phyloP scores from a whole-genome alignment of 306 rosid genomes.

The Betula pendula region DNA sequence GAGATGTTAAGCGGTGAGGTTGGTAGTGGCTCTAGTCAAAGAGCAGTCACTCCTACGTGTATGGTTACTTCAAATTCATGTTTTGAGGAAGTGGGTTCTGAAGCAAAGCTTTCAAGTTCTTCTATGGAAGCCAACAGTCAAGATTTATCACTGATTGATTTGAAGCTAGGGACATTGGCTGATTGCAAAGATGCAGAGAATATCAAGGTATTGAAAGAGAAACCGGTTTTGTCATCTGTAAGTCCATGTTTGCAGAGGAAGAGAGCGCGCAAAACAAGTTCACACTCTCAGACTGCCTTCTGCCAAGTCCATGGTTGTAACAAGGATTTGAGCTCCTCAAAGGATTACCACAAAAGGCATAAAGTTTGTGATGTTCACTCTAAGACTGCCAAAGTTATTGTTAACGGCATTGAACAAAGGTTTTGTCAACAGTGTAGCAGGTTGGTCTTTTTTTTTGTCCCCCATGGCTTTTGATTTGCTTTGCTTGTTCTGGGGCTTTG shows the following conservation, averaged over 20 bases:
- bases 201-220: conserved; percentile 31
- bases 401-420: conserved; percentile 79
- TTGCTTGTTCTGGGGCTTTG: not conserved
- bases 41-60: conserved; percentile 49
- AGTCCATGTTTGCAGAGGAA: conserved; percentile 31
- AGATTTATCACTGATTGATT: conserved; percentile 54
- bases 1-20: conserved; percentile 47
- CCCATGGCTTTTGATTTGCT: not conserved
- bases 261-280: conserved; percentile 49
- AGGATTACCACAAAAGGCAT: conserved; percentile 81
- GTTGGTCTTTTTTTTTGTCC: conserved; percentile 32
- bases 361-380: conserved; percentile 85
- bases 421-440: conserved; percentile 94
- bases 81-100: conserved; percentile 53
- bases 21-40: conserved; percentile 41
- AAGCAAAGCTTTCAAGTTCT: conserved; percentile 45
- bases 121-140: conserved; percentile 38
- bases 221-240: conserved; percentile 28
- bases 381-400: conserved; percentile 71
- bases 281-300: conserved; percentile 45
- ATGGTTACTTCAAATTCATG: conserved; percentile 54
- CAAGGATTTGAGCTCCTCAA: conserved; percentile 70
- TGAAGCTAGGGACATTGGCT: conserved; percentile 66
- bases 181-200: conserved; percentile 40
- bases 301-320: conserved; percentile 83